Evolutionary conservation across 805 yeast genomes (phyloP), one percentile per base, ranked within the genome.

Genomic region (Ogataea philodendri): DNA sequence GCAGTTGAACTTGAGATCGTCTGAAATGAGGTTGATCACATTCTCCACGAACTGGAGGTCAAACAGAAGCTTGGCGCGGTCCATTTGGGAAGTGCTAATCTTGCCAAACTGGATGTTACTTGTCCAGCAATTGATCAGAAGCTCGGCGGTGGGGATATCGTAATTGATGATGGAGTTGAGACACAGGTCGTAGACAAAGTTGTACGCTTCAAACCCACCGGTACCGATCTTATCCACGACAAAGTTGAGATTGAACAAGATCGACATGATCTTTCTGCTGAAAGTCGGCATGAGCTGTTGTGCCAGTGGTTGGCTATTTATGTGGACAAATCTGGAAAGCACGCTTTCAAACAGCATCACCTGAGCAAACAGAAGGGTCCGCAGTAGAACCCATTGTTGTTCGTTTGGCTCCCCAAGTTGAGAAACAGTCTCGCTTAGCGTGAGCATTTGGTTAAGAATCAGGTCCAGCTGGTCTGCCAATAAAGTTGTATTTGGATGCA

Each of bases 161-260:
- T 54, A 47, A 37, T 54, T 66, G 25, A 50, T 48, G 26, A 63
- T 51, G 0, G 60, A 54, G 41, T 76, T 83, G 2, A 74, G 37
- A 8, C 74, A 50, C 4, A 77, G 58, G 26, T 69, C 62, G 44
- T 74, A 74, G 10, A 78, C 74, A 53, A 76, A 81, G 46, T 78
- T 77, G 54, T 76, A 81, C 9, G 74, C 67, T 38, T 76, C 77
- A 50, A 78, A 78, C 3, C 84, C 84, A 4, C 83, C 84, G 15
- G 73, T 70, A 0, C 85, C 85, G 7, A 78, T 69, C 15, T 71
- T 60, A 18, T 71, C 66, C 16, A 77, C 49, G 7, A 78, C 60
- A 42, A 70, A 76, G 43, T 73, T 66, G 32, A 69, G 29, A 41
- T 69, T 55, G 49, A 64, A 74, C 9, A 77, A 55, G 5, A 61